Percentiles rank a stretch among this genome's conserved stretches.
These are phyloP conservation scores for Eremochloa ophiuroides DNA, from an alignment of 176 grass and related monocot species.

Conservation along the genomic window DNA sequence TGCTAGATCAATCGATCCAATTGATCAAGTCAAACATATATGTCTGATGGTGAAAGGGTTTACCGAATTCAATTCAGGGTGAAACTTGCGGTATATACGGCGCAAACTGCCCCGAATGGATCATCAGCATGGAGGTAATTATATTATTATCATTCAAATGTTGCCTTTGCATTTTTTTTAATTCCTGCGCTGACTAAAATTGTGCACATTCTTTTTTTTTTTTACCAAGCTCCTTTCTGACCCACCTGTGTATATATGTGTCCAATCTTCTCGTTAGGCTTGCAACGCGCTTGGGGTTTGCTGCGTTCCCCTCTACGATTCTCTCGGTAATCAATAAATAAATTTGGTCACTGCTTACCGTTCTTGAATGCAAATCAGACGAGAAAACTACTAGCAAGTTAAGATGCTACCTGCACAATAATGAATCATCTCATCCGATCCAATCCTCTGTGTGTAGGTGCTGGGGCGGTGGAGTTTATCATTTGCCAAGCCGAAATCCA, in stretches of 20 bases:
- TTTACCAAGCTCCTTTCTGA: too few species aligned
- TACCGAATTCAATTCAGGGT: slow-evolving; percentile 35
- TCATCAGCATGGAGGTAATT: slow-evolving; percentile 85
- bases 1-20: neutral
- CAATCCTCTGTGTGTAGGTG: slow-evolving; percentile 40
- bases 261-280: slow-evolving; percentile 38
- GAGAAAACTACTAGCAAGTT: too few species aligned
- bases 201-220: too few species aligned
- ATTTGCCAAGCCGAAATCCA: slow-evolving; percentile 83
- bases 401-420: too few species aligned
- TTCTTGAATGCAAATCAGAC: too few species aligned
- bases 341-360: too few species aligned
- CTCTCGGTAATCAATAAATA: slow-evolving; percentile 49
- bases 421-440: too few species aligned
- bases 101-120: slow-evolving; percentile 82
- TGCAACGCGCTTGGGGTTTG: slow-evolving; percentile 87
- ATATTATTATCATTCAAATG: neutral
- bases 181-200: too few species aligned
- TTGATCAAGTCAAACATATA: neutral
- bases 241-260: neutral
- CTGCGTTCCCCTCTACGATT: slow-evolving; percentile 85
- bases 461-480: slow-evolving; percentile 81
- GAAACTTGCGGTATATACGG: slow-evolving; percentile 71
- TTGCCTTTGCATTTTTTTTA: too few species aligned
- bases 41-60: neutral